These are phyloP conservation scores for Lasiodiplodia theobromae DNA, from an alignment of 2,329 filamentous ascomycete species.

Conservation along the genomic window DNA sequence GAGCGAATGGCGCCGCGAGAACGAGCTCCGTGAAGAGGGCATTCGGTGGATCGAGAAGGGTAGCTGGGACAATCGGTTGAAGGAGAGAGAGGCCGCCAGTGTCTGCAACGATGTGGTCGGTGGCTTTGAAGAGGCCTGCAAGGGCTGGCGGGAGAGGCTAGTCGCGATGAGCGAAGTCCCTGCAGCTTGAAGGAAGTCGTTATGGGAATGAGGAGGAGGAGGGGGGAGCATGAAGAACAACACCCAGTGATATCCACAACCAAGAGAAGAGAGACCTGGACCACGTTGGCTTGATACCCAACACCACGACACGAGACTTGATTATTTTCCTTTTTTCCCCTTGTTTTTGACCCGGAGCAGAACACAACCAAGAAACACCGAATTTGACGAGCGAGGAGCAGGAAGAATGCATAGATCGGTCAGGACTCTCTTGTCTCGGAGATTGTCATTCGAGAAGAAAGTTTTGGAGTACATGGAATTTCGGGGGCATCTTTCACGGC, in stretches of 20 bases:
- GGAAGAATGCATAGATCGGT: slow-evolving; percentile 17
- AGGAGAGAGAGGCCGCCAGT: slow-evolving; percentile 78
- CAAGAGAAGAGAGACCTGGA: background rate
- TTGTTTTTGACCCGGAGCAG: background rate
- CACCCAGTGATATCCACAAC: slow-evolving; percentile 24
- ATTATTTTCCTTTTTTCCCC: background rate
- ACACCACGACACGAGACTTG: slow-evolving; percentile 15
- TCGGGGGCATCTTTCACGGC: slow-evolving; percentile 13
- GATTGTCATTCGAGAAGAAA: background rate
- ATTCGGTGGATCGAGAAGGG: slow-evolving; percentile 81
- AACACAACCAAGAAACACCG: slow-evolving; percentile 6
- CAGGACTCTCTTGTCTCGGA: background rate
- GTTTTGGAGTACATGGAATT: slow-evolving; percentile 14
- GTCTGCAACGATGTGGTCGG: slow-evolving; percentile 88
- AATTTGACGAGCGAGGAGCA: background rate
- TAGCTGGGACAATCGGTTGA: slow-evolving; percentile 80
- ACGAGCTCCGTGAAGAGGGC: slow-evolving; percentile 82
- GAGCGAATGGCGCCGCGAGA: slow-evolving; percentile 81
- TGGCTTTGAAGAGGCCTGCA: slow-evolving; percentile 91
- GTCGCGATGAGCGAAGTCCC: slow-evolving; percentile 48
- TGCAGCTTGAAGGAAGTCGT: slow-evolving; percentile 31
- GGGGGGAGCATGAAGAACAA: background rate
- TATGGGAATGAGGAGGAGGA: background rate
- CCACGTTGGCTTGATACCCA: slow-evolving; percentile 17
- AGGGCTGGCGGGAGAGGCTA: slow-evolving; percentile 79